Evolutionary conservation across 2,329 filamentous ascomycete species (phyloP), one percentile per base, ranked within the genome.

Genomic region (Paecilomyces dactylethromorphus): DNA sequence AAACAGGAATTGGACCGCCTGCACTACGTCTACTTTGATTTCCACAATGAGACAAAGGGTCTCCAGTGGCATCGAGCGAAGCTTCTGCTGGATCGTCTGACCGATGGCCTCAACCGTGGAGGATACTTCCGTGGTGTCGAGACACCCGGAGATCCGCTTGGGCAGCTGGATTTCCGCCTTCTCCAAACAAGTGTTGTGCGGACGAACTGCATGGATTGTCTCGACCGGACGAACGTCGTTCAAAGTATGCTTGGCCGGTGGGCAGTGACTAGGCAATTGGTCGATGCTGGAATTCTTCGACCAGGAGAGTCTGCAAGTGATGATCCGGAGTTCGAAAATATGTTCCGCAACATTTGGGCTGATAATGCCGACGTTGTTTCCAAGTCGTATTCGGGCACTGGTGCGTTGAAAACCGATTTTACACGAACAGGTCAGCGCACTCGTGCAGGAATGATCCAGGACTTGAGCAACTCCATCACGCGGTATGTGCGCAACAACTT

Each of bases 151-250:
- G 84, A 85, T 65, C 73, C 81, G 55, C 82, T 87, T 59, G 89
- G 88, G 31, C 85, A 84, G 18, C 82, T 97, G 12, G 93, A 97
- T 67, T 85, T 91, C 33, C 87, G 92, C 63, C 87, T 85, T 62
- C 82, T 85, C 63, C 94, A 99, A 80, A 91, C 87, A 1, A 92
- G 90, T 61, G 92, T 97, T 15, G 92, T 99, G 63, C 88, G 94
- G 57, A 97, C 94, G 45, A 99, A 99, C 74, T 99, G 94, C 78
- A 99, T 99, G 94, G 94, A 99, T 76, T 99, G 95, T 65, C 84
- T 99, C 13, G 94, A 99, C 75, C 89, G 94, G 56, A 99, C 94
- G 56, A 99, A 99, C 68, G 92, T 99, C 6, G 91, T 99, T 3
- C 94, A 99, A 77, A 96, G 91, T 74, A 96, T 97, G 89, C 85